Evolutionary conservation across 345 rosid species (phyloP), one percentile per base, ranked within the genome.

Genomic region (Luvunga scandens): DNA sequence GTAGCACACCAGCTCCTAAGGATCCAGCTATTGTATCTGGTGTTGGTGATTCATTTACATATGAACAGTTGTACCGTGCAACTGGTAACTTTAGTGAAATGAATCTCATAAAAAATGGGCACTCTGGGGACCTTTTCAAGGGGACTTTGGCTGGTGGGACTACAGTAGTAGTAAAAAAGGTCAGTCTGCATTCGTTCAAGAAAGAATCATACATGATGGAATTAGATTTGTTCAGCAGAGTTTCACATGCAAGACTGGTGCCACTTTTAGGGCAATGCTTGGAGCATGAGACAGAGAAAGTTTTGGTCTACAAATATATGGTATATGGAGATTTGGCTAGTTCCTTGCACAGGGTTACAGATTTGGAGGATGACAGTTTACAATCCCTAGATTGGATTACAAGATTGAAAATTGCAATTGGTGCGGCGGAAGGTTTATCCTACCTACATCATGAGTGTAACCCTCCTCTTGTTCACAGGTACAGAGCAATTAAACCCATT

Each of bases 401-500:
- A 6, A 88, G 99, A 78, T 79, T 91, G 85, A 96, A 96, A 82
- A 91, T 96, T 45, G 97, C 97, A 21, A 84, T 87, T 14, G 99
- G 97, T 78, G 92, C 91, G 74, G 98, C 98, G 5, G 99, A 94
- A 86, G 97, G 90, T 57, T 90, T 96, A 63, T 83, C 88, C 42
- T 90, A 88, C 83, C 90, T 96, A 34, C 98, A 96, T 78, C 98
- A 96, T 76, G 99, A 96, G 77, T 94, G 97, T 75, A 85, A 85
- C 63, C 99, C 99, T 70, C 83, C 98, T 60, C 83, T 96, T 7
- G 97, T 93, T 85, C 99, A 96, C 87, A 92, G 99, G 99, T 95
- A 86, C 21, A 27, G 14, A 22, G 33, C 18, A 28, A 74, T 18
- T 18, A 71, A 31, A 31, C 12, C 57, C 9, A 45, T 10, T 36